Evolutionary conservation across 2,329 filamentous ascomycete species (phyloP).

Genomic region (Sarocladiaceae sp.): DNA sequence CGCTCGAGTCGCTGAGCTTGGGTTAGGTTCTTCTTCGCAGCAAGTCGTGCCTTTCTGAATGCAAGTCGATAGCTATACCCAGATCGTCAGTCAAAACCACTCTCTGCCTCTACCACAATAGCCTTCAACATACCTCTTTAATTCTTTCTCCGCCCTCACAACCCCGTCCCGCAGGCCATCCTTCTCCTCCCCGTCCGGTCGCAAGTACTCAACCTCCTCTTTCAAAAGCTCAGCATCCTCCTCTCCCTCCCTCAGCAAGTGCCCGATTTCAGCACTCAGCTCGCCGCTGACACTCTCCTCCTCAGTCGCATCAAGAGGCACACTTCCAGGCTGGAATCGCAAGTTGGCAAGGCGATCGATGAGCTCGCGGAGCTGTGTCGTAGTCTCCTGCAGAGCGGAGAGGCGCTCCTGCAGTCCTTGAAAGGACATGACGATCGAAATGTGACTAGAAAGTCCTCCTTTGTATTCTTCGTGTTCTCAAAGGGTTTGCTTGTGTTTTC

Average conservation of each 20-base stretch:
- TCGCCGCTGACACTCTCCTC: slow-evolving; percentile 59
- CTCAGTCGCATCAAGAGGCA: slow-evolving; percentile 44
- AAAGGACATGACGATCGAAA: slow-evolving; percentile 43
- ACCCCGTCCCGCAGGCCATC: slow-evolving; percentile 63
- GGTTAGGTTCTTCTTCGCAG: slow-evolving; percentile 71
- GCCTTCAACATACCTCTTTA: slow-evolving; percentile 59
- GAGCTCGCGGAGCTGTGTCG: slow-evolving; percentile 51
- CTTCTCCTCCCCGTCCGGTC: slow-evolving; percentile 52
- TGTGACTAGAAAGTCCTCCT: not conserved
- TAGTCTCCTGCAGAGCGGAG: slow-evolving; percentile 56
- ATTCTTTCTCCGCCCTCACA: slow-evolving; percentile 62
- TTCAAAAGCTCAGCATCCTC: slow-evolving; percentile 78
- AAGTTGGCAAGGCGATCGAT: slow-evolving; percentile 56
- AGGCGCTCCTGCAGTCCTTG: slow-evolving; percentile 60
- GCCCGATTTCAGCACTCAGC: slow-evolving; percentile 75
- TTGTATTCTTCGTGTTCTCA: too few relatives aligned
- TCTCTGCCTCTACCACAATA: too few relatives aligned
- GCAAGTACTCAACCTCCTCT: slow-evolving; percentile 73
- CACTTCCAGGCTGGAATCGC: slow-evolving; percentile 54
- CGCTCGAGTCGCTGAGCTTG: slow-evolving; percentile 72
- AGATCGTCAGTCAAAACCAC: not conserved
- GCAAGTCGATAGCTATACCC: slow-evolving; percentile 50
- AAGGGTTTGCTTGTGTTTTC: not conserved
- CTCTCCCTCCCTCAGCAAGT: slow-evolving; percentile 70
- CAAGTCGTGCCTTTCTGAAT: slow-evolving; percentile 79